These are phyloP conservation scores for Penicillium decumbens DNA, from an alignment of 2,329 filamentous ascomycete species.

Conservation along the genomic window DNA sequence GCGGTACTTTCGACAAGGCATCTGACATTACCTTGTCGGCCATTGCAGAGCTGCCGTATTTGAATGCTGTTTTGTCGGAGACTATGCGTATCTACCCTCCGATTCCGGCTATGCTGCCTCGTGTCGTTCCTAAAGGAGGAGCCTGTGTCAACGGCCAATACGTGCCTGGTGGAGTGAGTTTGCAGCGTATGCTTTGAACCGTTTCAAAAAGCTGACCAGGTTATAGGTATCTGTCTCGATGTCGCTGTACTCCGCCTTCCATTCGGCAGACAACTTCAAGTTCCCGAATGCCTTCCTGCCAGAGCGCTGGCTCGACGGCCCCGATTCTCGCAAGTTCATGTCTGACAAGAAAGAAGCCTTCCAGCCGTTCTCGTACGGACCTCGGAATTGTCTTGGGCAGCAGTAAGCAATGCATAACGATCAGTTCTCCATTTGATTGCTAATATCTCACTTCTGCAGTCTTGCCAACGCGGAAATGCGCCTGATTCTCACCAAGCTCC, in stretches of 20 bases:
- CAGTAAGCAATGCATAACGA: slow-evolving; percentile 10
- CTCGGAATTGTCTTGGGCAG: slow-evolving; percentile 30
- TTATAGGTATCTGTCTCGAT: slow-evolving; percentile 16
- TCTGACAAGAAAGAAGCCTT: slow-evolving; percentile 22
- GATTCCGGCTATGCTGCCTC: slow-evolving; percentile 29
- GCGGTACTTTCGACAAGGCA: slow-evolving; percentile 17
- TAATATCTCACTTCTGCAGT: slow-evolving; percentile 13
- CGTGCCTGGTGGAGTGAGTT: slow-evolving; percentile 25
- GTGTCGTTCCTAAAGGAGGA: slow-evolving; percentile 28
- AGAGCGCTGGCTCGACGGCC: slow-evolving; percentile 30
- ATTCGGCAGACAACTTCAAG: slow-evolving; percentile 15
- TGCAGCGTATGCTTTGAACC: background rate
- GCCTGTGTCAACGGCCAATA: slow-evolving; percentile 24
- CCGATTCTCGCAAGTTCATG: slow-evolving; percentile 7
- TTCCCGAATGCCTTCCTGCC: slow-evolving; percentile 24
- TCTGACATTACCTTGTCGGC: slow-evolving; percentile 19
- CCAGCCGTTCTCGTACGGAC: slow-evolving; percentile 29
- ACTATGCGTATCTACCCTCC: slow-evolving; percentile 28
- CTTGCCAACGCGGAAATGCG: slow-evolving; percentile 38
- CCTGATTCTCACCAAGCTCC: slow-evolving; percentile 35
- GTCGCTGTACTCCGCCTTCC: slow-evolving; percentile 14
- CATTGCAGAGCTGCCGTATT: slow-evolving; percentile 18
- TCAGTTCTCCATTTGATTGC: background rate
- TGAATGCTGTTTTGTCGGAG: slow-evolving; percentile 27
- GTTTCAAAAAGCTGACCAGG: background rate